Evolutionary conservation across 2,329 filamentous ascomycete genomes (phyloP), one percentile per base, ranked within the genome.

Genomic region (Tolypocladium paradoxum): DNA sequence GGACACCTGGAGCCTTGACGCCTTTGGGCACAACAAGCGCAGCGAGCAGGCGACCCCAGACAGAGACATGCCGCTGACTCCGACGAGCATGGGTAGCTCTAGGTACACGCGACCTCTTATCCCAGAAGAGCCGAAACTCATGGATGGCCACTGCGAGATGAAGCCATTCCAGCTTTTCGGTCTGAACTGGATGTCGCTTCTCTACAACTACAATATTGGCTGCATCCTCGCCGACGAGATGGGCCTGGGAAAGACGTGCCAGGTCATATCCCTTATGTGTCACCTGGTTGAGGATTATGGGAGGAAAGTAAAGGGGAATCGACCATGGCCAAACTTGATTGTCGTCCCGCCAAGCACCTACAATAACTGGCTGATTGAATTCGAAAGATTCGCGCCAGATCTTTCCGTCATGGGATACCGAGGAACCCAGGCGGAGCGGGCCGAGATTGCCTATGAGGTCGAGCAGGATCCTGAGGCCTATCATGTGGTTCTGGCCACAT

Each of bases 221-320:
- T 92, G 90, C 57, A 97, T 99, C 53, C 76, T 99, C 20, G 93
- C 93, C 2, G 93, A 99, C 65, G 93, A 99, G 65, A 99, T 99
- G 93, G 93, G 88, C 50, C 75, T 92, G 40, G 93, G 93, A 47
- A 99, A 99, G 75, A 99, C 93, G 0, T 96, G 90, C 62, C 92
- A 99, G 64, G 90, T 97, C 56, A 96, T 99, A 60, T 84, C 90
- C 0, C 90, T 99, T 62, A 77, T 99, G 47, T 87, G 90, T 18
- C 85, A 96, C 61, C 75, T 99, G 29, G 83, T 88, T 18, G 83
- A 90, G 63, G 81, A 81, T 33, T 82, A 76, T 55, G 64, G 74
- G 35, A 62, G 63, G 6, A 56, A 61, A 4, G 56, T 55, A 5
- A 51, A 48, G 14, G 56, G 58, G 3, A 56, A 56, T 6, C 57